Evolutionary conservation across 1,284 basidiomycete genomes (phyloP).

Genomic region (Austroboletus novae-zelandiae): DNA sequence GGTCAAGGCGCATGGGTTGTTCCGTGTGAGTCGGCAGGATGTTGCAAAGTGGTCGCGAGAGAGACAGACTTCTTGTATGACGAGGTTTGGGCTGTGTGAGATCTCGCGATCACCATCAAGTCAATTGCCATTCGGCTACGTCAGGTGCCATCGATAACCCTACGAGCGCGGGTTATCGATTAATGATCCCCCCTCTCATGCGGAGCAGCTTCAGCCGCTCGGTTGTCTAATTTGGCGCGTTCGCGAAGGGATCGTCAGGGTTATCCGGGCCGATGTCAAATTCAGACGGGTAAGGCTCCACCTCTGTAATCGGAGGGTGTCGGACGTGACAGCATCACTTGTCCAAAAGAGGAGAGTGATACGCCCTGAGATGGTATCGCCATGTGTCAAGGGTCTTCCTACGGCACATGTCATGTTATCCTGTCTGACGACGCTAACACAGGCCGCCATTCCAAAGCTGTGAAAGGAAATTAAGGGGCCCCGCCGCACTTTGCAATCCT

Average conservation of each 20-base stretch:
- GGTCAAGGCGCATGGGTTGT: conserved; percentile 5
- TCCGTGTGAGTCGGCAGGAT: conserved; percentile 27
- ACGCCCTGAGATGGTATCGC: conserved; percentile 23
- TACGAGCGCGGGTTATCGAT: conserved; percentile 13
- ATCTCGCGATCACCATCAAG: conserved; percentile 19
- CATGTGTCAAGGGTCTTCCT: conserved; percentile 18
- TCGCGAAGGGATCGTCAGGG: conserved; percentile 37
- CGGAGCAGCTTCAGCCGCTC: conserved; percentile 18
- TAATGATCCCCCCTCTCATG: conserved; percentile 24
- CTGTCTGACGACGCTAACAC: not conserved
- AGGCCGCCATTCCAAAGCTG: conserved; percentile 1
- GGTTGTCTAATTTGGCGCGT: conserved; percentile 18
- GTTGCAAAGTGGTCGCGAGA: conserved; percentile 8
- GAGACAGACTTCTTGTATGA: conserved; percentile 3
- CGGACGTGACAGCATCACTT: conserved; percentile 27
- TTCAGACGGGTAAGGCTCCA: not conserved
- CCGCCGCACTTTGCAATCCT: not conserved
- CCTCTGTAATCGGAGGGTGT: conserved; percentile 23
- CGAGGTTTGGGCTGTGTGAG: conserved; percentile 11
- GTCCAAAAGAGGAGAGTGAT: conserved; percentile 14
- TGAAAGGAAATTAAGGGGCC: conserved; percentile 23
- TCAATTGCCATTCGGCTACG: conserved; percentile 12
- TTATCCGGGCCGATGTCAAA: conserved; percentile 30
- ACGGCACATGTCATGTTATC: conserved; percentile 7
- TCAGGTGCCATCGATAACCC: conserved; percentile 25